Percentiles rank a stretch among this genome's conserved stretches.
phyloP scores from a whole-genome alignment of 1,284 basidiomycete species.

The Xerocomus minutiporus region DNA sequence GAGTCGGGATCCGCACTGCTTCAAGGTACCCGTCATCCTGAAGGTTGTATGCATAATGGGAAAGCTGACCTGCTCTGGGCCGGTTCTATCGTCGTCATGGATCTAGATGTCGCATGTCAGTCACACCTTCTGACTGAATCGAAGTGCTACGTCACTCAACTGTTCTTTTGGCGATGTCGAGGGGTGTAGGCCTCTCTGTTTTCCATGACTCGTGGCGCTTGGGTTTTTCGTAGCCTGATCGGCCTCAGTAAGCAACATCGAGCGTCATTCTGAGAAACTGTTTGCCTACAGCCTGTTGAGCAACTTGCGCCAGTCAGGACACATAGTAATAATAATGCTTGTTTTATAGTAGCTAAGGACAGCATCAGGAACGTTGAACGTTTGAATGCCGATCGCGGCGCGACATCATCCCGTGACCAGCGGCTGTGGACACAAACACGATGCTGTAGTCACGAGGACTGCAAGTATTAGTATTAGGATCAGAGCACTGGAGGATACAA shows the following conservation, averaged over 20 bases:
- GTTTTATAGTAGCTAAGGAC: background rate
- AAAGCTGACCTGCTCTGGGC: background rate
- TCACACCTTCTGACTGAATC: background rate
- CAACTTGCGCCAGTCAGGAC: slow-evolving; percentile 1
- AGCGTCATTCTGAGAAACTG: background rate
- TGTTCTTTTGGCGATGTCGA: background rate
- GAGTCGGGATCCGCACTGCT: too few relatives aligned
- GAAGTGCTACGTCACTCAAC: background rate
- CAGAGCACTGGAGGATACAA: too few relatives aligned
- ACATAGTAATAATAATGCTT: background rate
- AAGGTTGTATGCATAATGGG: background rate
- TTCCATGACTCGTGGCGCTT: background rate
- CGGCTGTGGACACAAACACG: too few relatives aligned
- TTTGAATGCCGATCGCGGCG: too few relatives aligned
- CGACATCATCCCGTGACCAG: too few relatives aligned
- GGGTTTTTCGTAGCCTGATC: slow-evolving; percentile 2
- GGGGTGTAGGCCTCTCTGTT: background rate
- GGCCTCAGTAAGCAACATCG: background rate
- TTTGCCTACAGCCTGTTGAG: slow-evolving; percentile 12
- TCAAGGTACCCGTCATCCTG: background rate
- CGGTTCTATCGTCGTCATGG: background rate
- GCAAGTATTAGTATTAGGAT: too few relatives aligned
- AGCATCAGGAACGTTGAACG: too few relatives aligned
- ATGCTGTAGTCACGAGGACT: too few relatives aligned
- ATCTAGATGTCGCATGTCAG: background rate